Conservation (phyloP, 768 basidiomycete species). For the Lactifluus rugatus region DNA sequence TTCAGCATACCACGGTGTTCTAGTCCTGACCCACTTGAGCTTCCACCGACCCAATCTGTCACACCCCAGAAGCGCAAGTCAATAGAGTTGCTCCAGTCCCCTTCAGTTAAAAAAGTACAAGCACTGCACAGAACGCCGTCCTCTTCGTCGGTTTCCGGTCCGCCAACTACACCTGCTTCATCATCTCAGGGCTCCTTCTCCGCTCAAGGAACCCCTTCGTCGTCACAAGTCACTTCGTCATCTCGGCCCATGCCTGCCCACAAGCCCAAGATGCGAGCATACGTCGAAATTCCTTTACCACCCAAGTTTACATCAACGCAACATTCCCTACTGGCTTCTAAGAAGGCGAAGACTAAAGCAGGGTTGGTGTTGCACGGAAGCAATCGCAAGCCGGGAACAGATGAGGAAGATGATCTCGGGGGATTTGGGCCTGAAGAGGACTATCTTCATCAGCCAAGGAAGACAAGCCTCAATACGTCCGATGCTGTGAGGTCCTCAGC, state of each 20-base stretch:
- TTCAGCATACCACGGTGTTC: slow-evolving; percentile 24
- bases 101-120: slow-evolving; percentile 51
- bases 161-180: slow-evolving; percentile 17
- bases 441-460: slow-evolving; percentile 31
- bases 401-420: slow-evolving; percentile 21
- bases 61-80: slow-evolving; percentile 70
- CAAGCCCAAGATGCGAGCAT: slow-evolving; percentile 23
- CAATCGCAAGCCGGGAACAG: background rate
- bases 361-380: slow-evolving; percentile 9
- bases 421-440: slow-evolving; percentile 33
- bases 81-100: slow-evolving; percentile 48
- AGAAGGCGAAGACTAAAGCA: slow-evolving; percentile 7
- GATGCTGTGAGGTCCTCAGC: slow-evolving; percentile 41
- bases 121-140: slow-evolving; percentile 20
- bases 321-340: slow-evolving; percentile 12
- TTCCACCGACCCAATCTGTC: slow-evolving; percentile 22
- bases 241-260: slow-evolving; percentile 13
- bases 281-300: slow-evolving; percentile 25
- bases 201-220: slow-evolving; percentile 1
- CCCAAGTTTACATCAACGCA: slow-evolving; percentile 20
- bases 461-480: slow-evolving; percentile 19
- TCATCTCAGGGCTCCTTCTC: slow-evolving; percentile 13
- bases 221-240: background rate
- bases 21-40: slow-evolving; percentile 24
- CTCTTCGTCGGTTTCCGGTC: slow-evolving; percentile 9